Conservation (phyloP, 139 green algal genomes). For the Picochlorum sp. region DNA sequence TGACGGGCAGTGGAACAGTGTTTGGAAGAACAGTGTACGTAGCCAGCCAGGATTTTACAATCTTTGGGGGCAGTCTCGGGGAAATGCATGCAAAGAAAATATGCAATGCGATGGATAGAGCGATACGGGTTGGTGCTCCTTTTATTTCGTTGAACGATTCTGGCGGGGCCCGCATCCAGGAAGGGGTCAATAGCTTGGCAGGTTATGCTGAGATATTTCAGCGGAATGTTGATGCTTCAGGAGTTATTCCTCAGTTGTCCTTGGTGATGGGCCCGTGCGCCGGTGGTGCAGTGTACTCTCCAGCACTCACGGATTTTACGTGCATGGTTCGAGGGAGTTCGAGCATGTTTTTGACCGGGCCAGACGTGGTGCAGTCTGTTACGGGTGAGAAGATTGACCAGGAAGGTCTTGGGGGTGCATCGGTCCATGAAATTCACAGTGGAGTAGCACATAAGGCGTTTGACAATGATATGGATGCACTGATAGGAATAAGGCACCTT, state of each 20-base stretch:
- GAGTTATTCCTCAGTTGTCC: slow-evolving; percentile 55
- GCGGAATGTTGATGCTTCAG: slow-evolving; percentile 56
- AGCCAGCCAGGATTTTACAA: slow-evolving; percentile 54
- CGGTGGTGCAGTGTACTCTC: slow-evolving; percentile 59
- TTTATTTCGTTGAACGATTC: slow-evolving; percentile 58
- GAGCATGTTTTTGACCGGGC: slow-evolving; percentile 57
- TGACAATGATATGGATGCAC: slow-evolving; percentile 51
- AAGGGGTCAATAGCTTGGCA: slow-evolving; percentile 45
- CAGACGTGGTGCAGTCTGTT: slow-evolving; percentile 47
- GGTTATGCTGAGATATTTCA: slow-evolving; percentile 51
- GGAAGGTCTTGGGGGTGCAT: slow-evolving; percentile 46
- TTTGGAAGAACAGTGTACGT: slow-evolving; percentile 36
- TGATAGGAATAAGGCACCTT: slow-evolving; percentile 41
- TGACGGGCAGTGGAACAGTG: slow-evolving; percentile 48
- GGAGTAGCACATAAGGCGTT: slow-evolving; percentile 40
- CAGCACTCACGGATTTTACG: slow-evolving; percentile 59
- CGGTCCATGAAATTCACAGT: slow-evolving; percentile 38
- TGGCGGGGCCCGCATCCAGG: slow-evolving; percentile 55
- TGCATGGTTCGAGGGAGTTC: slow-evolving; percentile 51
- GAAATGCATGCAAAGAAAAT: slow-evolving; percentile 57
- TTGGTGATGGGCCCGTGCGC: slow-evolving; percentile 58
- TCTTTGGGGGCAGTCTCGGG: slow-evolving; percentile 46
- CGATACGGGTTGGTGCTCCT: slow-evolving; percentile 22
- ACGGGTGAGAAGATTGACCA: slow-evolving; percentile 35
- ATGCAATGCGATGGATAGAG: slow-evolving; percentile 31